Evolutionary conservation across 495 filamentous ascomycete genomes (phyloP), one percentile per base, ranked within the genome.

Genomic region (Hamigera avellanea): DNA sequence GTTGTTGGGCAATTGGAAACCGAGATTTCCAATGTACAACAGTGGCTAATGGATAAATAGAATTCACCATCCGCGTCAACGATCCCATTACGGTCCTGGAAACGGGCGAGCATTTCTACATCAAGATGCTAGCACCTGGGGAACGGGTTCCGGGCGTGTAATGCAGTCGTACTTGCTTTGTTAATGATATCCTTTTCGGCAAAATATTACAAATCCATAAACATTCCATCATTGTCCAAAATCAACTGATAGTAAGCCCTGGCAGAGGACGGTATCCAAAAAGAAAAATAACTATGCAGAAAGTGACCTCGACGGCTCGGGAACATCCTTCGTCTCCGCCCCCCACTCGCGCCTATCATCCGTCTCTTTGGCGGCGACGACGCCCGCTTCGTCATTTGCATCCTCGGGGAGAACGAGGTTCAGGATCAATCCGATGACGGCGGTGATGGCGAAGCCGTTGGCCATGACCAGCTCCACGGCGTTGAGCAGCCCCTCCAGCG

Each of bases 391-490:
- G 9, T 23, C 21, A 9, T 23, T 9, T 23, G 21, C 5, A 23
- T 95, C 86, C 35, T 82, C 76, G 1, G 77, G 69, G 8, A 95
- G 58, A 6, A 78, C 35, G 17, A 91, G 48, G 48, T 94, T 95
- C 15, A 93, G 61, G 28, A 83, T 53, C 40, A 91, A 64, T 13
- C 78, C 70, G 10, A 86, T 41, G 36, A 87, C 67, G 0, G 80
- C 86, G 0, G 80, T 78, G 15, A 94, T 63, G 1, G 64, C 65
- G 30, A 70, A 72, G 0, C 62, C 64, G 16, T 86, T 93, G 56
- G 83, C 74, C 73, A 93, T 77, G 32, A 93, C 68, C 19, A 95
- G 58, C 15, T 69, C 70, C 8, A 93, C 83, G 29, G 88, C 86
- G 49, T 94, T 81, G 37, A 87, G 66, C 54, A 94, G 81, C 2